Evolutionary conservation across 192 early-diverging fungal genomes (phyloP), one percentile per base, ranked within the genome.

Genomic region (Kickxella alabastrina): DNA sequence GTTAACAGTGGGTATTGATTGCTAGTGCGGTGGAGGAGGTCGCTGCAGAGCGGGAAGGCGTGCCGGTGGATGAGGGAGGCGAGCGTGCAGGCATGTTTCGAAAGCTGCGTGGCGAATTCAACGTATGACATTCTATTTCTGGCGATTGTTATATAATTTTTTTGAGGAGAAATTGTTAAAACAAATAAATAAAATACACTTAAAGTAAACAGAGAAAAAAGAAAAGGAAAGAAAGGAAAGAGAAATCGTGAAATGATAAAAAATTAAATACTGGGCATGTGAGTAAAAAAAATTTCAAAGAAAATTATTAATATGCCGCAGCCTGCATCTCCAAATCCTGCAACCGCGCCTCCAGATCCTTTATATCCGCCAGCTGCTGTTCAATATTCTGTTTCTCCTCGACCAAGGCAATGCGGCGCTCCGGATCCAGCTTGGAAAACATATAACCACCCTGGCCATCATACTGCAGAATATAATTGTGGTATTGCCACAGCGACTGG

Each of bases 361-460:
- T 43, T 24, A 75, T 67, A 2, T 52, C 24, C 1, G 71, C 59
- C 24, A 75, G 48, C 49, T 75, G 64, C 43, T 68, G 73, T 58
- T 88, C 83, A 31, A 90, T 72, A 41, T 65, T 61, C 62, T 87
- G 87, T 72, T 94, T 94, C 59, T 95, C 93, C 63, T 97, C 92
- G 66, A 92, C 90, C 38, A 96, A 75, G 32, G 85, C 86, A 31
- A 96, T 73, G 26, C 92, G 76, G 59, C 87, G 80, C 68, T 91
- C 85, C 4, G 92, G 91, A 58, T 97, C 88, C 42, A 97, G 71
- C 66, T 87, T 81, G 4, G 88, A 88, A 52, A 98, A 98, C 23
- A 92, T 85, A 66, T 97, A 95, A 12, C 93, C 94, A 10, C 96
- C 93, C 76, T 93, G 87, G 9, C 94, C 96, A 67, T 98, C 93